Evolutionary conservation across 2,329 filamentous ascomycete species (phyloP).

Genomic region (Rhinocladiella similis): DNA sequence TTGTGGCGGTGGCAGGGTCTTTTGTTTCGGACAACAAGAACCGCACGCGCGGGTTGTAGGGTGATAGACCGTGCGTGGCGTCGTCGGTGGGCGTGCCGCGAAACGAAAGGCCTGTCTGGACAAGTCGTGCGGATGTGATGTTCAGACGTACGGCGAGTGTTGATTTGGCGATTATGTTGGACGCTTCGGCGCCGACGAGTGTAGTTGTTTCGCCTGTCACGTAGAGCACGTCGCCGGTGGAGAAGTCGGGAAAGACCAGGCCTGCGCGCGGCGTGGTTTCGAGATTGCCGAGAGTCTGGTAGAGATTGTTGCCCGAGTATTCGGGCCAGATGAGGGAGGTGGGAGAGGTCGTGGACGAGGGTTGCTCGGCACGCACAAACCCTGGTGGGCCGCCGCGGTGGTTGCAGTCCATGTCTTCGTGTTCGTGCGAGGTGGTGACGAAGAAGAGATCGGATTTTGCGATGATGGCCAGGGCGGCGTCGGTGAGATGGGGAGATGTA

Average conservation of each 20-base stretch:
- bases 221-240: conserved; percentile 71
- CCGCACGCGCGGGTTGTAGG: conserved; percentile 76
- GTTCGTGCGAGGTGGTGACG: conserved; percentile 65
- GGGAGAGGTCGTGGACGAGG: conserved; percentile 48
- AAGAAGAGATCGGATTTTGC: conserved; percentile 73
- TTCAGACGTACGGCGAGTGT: conserved; percentile 72
- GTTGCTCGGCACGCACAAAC: conserved; percentile 65
- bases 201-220: conserved; percentile 68
- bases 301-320: conserved; percentile 80
- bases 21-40: conserved; percentile 59
- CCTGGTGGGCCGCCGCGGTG: conserved; percentile 73
- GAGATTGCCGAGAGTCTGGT: conserved; percentile 81
- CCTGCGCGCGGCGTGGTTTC: conserved; percentile 66
- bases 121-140: conserved; percentile 61
- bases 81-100: conserved; percentile 58
- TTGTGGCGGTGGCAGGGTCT: conserved; percentile 17
- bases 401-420: conserved; percentile 76
- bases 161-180: conserved; percentile 63
- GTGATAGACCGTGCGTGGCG: conserved; percentile 48
- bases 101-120: conserved; percentile 67
- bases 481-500: conserved; percentile 49
- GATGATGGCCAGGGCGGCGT: conserved; percentile 60
- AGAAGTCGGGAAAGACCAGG: conserved; percentile 72
- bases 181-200: conserved; percentile 64
- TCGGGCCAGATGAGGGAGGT: conserved; percentile 72